Conservation (phyloP, 352 stramenopile genomes). For the Lagenidium giganteum region DNA sequence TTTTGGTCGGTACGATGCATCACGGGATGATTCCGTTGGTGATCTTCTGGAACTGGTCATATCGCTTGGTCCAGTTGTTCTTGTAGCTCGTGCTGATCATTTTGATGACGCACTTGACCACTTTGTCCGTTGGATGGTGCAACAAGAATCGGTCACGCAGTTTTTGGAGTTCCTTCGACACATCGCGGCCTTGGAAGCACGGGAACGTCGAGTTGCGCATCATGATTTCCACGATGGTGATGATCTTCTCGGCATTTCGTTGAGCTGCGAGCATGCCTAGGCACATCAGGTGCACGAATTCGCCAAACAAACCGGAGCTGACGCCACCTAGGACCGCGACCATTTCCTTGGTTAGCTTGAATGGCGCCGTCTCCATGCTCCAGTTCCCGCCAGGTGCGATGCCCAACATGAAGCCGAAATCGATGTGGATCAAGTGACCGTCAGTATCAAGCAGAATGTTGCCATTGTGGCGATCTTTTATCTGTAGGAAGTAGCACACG, state of each 20-base stretch:
- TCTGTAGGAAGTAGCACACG: conserved; percentile 86
- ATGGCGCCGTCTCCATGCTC: conserved; percentile 91
- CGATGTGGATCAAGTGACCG: conserved; percentile 93
- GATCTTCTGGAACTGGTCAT: conserved; percentile 93
- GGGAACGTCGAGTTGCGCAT: conserved; percentile 80
- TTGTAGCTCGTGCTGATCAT: conserved; percentile 92
- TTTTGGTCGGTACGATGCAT: background rate
- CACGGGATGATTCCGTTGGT: conserved; percentile 86
- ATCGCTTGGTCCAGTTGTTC: conserved; percentile 90
- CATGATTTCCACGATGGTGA: conserved; percentile 75
- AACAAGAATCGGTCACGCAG: conserved; percentile 65
- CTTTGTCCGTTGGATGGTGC: conserved; percentile 46
- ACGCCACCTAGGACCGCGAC: conserved; percentile 86
- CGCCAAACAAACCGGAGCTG: conserved; percentile 48
- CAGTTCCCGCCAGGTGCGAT: conserved; percentile 92
- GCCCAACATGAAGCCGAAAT: conserved; percentile 96
- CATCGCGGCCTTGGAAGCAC: conserved; percentile 80
- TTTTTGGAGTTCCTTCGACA: conserved; percentile 81
- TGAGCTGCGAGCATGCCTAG: conserved; percentile 48
- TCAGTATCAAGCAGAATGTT: conserved; percentile 93
- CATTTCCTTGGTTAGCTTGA: conserved; percentile 96
- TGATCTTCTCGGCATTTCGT: conserved; percentile 54
- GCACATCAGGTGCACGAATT: conserved; percentile 63
- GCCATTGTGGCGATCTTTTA: conserved; percentile 96
- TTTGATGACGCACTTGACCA: conserved; percentile 74